phyloP scores from a whole-genome alignment of 805 yeast genomes.

The Debaryomyces castellii region DNA sequence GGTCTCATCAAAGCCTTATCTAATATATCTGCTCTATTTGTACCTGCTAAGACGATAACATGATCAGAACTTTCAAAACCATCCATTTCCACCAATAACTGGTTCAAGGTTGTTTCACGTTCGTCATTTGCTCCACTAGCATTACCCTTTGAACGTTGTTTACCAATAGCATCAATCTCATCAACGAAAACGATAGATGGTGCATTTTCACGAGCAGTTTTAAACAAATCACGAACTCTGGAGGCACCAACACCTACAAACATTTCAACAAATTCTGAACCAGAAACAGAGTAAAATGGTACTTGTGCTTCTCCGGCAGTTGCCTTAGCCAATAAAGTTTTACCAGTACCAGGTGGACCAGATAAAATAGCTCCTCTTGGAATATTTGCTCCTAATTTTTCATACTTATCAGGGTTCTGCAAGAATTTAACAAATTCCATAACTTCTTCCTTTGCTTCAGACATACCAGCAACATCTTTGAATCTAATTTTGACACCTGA shows the following conservation, averaged over 20 bases:
- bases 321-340: conserved; percentile 93
- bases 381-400: conserved; percentile 90
- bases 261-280: conserved; percentile 98
- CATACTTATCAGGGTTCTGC: conserved; percentile 87
- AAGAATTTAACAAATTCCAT: conserved; percentile 96
- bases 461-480: conserved; percentile 95
- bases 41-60: conserved; percentile 96
- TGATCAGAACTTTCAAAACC: conserved; percentile 91
- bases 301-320: conserved; percentile 99
- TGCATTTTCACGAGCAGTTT: conserved; percentile 88
- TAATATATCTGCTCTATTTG: conserved; percentile 90
- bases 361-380: conserved; percentile 97
- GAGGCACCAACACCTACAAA: conserved; percentile 99
- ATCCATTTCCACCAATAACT: conserved; percentile 96
- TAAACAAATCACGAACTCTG: conserved; percentile 92
- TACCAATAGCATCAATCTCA: conserved; percentile 99
- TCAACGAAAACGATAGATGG: conserved; percentile 97
- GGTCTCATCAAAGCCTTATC: conserved; percentile 95
- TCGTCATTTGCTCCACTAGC: conserved; percentile 88
- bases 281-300: conserved; percentile 93
- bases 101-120: conserved; percentile 94
- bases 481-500: conserved; percentile 86
- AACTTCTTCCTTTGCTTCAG: conserved; percentile 95
- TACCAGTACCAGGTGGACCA: conserved; percentile 99
- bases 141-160: conserved; percentile 75